Base-by-base conservation (phyloP, 164 flowering plant species). In the Nelumbo lutea region DNA sequence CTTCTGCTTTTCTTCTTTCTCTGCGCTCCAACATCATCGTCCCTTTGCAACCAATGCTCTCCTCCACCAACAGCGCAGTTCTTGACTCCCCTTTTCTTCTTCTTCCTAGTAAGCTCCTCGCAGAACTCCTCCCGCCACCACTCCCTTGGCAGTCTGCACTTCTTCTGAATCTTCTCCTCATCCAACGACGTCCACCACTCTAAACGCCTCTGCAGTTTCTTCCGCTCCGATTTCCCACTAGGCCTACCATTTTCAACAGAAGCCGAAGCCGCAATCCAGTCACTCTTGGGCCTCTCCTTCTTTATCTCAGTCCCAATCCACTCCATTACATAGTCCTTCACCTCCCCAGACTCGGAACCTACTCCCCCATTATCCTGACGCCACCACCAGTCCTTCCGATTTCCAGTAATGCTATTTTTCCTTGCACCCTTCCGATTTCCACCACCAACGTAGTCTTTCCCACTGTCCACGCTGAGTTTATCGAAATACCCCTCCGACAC, bases 41-140 rank as follows among this genome's bases (percentile, higher is more conserved):
- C 92, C 66, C 79, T 81, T 48, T 86, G 95, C 90, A 88, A 88
- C 94, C 95, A 88, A 40, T 53, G 61, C 2, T 84, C 86, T 50
- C 80, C 78, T 57, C 72, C 68, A 52, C 75, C 56, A 42, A 75
- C 66, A 9, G 72, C 70, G 45, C 79, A 62, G 8, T 72, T 73
- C 42, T 70, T 74, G 4, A 59, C 53, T n/a, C 61, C 79, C 57
- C 76, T 74, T 70, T 82, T 77, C 72, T 79, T 83, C 83, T 82
- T 85, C 79, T 94, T 92, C 77, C 73, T 86, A 0, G 79, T 42
- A 9, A 90, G 82, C 61, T 90, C 97, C 50, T 89, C 98, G 40
- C 96, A 87, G 65, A 84, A 92, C 75, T 90, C 97, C 71, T 95
- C 99, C 81, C 85, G 84, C 97, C 97, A 90, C 99, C 99, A 95